A percentile compares a stretch with the other conserved stretches of the same genome.
Conservation (phyloP, 1,139 yeast genomes). For the Starmera stellimalicola region DNA sequence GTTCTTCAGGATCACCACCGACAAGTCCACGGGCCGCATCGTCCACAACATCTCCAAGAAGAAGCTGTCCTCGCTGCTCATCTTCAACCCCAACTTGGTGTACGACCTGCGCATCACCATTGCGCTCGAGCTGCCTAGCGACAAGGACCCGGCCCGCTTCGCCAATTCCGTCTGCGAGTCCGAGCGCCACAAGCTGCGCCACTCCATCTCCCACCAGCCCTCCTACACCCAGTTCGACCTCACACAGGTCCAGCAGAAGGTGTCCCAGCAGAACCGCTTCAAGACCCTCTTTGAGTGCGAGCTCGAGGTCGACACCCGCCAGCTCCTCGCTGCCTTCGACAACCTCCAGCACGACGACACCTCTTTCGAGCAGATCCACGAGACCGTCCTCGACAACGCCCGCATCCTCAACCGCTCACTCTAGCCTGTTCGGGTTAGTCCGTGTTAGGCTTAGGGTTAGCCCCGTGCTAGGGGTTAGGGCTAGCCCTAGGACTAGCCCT, state of each 20-base stretch:
- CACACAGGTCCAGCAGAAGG: constrained; percentile 47
- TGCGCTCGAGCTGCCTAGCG: constrained; percentile 66
- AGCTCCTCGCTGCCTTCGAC: constrained; percentile 56
- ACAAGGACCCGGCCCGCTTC: constrained; percentile 45
- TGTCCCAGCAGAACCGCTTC: constrained; percentile 12
- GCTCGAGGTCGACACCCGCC: constrained; percentile 61
- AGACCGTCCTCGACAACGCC: constrained; percentile 65
- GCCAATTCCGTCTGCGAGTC: constrained; percentile 37
- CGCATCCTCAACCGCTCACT: constrained; percentile 42
- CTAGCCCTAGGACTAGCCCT: too few relatives aligned
- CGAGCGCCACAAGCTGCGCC: constrained; percentile 55
- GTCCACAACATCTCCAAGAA: constrained; percentile 63
- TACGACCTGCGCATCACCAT: constrained; percentile 71
- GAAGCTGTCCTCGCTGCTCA: constrained; percentile 58
- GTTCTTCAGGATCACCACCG: constrained; percentile 55
- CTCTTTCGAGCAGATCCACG: constrained; percentile 61
- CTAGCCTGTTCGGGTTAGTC: too few relatives aligned
- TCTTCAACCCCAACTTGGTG: constrained; percentile 68
- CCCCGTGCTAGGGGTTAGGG: too few relatives aligned
- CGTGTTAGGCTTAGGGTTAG: too few relatives aligned
- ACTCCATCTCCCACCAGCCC: constrained; percentile 54
- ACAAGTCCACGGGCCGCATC: constrained; percentile 56
- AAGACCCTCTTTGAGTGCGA: constrained; percentile 46
- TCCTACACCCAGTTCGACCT: constrained; percentile 65
- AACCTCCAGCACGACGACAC: constrained; percentile 40